These are phyloP conservation scores for Grigorovia transvaalensis DNA, from an alignment of 805 yeast species.

Conservation along the genomic window DNA sequence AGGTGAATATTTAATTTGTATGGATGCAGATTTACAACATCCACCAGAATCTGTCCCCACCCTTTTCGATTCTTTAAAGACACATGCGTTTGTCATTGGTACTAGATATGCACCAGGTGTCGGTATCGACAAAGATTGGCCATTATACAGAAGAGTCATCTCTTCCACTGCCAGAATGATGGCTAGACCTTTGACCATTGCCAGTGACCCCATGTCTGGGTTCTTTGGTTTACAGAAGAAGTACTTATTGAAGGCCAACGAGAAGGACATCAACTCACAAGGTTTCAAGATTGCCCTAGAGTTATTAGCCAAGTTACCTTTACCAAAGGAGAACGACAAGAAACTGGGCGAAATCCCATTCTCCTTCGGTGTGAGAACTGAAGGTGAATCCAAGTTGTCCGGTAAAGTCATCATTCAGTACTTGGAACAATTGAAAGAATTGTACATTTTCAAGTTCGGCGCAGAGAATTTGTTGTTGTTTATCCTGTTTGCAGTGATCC, in stretches of 20 bases:
- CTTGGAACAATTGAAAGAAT: conserved; percentile 36
- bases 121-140: conserved; percentile 46
- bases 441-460: conserved; percentile 39
- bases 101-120: conserved; percentile 47
- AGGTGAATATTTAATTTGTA: conserved; percentile 39
- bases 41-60: conserved; percentile 44
- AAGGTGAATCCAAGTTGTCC: conserved; percentile 41
- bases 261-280: conserved; percentile 31
- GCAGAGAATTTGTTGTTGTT: conserved; percentile 29
- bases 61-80: conserved; percentile 32
- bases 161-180: conserved; percentile 39
- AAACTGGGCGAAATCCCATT: conserved; percentile 40
- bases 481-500: conserved; percentile 23
- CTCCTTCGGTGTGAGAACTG: conserved; percentile 44
- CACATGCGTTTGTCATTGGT: conserved; percentile 38
- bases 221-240: conserved; percentile 41
- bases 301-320: conserved; percentile 36
- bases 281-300: conserved; percentile 45
- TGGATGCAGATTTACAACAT: conserved; percentile 47
- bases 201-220: conserved; percentile 46
- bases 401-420: conserved; percentile 41
- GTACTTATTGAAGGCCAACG: conserved; percentile 29
- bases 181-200: conserved; percentile 41
- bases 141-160: conserved; percentile 39
- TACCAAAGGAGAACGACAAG: conserved; percentile 26